These are phyloP conservation scores for Blastobotrys petasosporus DNA, from an alignment of 1,139 yeast species.

Conservation along the genomic window DNA sequence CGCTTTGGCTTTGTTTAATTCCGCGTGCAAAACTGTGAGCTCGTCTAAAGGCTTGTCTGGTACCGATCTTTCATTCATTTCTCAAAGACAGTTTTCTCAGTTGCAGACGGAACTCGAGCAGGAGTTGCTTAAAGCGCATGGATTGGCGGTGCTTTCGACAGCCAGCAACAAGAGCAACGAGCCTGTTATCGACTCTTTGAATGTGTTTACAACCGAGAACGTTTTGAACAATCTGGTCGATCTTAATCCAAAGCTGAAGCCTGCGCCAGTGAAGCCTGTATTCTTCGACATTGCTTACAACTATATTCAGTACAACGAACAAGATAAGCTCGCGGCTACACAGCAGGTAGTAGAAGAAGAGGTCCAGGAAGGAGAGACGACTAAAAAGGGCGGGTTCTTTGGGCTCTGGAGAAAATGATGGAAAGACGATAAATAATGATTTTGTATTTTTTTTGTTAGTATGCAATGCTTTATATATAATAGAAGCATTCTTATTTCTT, in stretches of 20 bases:
- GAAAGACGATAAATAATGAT: neutral
- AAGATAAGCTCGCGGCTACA: constrained; percentile 6
- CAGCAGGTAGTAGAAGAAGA: constrained; percentile 4
- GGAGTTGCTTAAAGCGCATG: constrained; percentile 41
- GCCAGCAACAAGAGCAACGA: neutral
- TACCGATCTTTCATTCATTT: too few relatives aligned
- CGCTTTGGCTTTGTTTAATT: constrained; percentile 48
- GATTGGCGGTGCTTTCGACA: constrained; percentile 44
- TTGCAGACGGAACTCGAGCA: constrained; percentile 32
- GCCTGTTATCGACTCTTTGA: constrained; percentile 47
- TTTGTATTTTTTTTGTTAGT: neutral
- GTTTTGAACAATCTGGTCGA: constrained; percentile 45
- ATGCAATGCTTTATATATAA: neutral
- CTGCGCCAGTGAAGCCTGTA: constrained; percentile 78
- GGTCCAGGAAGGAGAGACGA: constrained; percentile 4
- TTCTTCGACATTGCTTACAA: constrained; percentile 85
- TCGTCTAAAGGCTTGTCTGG: neutral
- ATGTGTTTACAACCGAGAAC: constrained; percentile 38
- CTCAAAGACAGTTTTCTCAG: too few relatives aligned
- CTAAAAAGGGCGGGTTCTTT: constrained; percentile 16
- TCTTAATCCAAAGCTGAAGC: constrained; percentile 41
- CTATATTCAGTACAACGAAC: constrained; percentile 50
- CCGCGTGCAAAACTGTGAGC: constrained; percentile 27
- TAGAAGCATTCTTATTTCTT: constrained; percentile 12
- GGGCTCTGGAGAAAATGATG: constrained; percentile 8